Evolutionary conservation across 2,329 filamentous ascomycete genomes (phyloP).

Genomic region (Fusarium napiforme): DNA sequence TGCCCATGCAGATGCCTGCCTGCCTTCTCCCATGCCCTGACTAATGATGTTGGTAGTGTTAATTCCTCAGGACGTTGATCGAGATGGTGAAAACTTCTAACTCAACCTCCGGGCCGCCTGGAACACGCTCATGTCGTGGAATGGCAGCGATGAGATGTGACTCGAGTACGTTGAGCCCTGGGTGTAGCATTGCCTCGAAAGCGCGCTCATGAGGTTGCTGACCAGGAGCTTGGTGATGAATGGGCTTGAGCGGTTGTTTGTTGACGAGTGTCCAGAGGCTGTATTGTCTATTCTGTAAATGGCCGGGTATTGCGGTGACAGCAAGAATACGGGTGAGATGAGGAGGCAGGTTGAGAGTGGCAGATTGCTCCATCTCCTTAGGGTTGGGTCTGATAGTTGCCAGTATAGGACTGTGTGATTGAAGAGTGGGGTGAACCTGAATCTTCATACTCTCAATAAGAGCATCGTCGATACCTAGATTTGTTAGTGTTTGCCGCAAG

Average conservation of each 20-base stretch:
- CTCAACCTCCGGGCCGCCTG: slow-evolving; percentile 73
- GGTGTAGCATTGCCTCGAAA: slow-evolving; percentile 78
- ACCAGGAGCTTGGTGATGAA: slow-evolving; percentile 61
- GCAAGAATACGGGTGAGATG: slow-evolving; percentile 78
- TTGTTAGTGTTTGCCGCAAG: slow-evolving; percentile 36
- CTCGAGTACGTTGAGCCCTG: slow-evolving; percentile 81
- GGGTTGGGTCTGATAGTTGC: slow-evolving; percentile 73
- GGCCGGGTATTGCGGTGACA: slow-evolving; percentile 71
- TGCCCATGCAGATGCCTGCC: not conserved
- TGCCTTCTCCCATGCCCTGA: slow-evolving; percentile 13
- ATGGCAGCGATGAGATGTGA: slow-evolving; percentile 81
- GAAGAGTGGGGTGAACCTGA: slow-evolving; percentile 74
- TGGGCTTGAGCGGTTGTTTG: slow-evolving; percentile 66
- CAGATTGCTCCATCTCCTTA: slow-evolving; percentile 74
- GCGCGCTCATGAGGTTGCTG: slow-evolving; percentile 71
- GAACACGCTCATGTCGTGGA: slow-evolving; percentile 66
- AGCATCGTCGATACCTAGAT: slow-evolving; percentile 65
- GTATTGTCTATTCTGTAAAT: slow-evolving; percentile 74
- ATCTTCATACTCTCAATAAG: slow-evolving; percentile 75
- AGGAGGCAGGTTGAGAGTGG: slow-evolving; percentile 75
- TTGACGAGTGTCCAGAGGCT: slow-evolving; percentile 81
- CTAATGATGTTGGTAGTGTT: slow-evolving; percentile 19
- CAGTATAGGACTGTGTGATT: slow-evolving; percentile 69
- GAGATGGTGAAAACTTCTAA: slow-evolving; percentile 83
- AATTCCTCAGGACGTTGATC: slow-evolving; percentile 72